Base-by-base conservation (phyloP, 2,329 filamentous ascomycete genomes). In the Chaetomiaceae sp. region DNA sequence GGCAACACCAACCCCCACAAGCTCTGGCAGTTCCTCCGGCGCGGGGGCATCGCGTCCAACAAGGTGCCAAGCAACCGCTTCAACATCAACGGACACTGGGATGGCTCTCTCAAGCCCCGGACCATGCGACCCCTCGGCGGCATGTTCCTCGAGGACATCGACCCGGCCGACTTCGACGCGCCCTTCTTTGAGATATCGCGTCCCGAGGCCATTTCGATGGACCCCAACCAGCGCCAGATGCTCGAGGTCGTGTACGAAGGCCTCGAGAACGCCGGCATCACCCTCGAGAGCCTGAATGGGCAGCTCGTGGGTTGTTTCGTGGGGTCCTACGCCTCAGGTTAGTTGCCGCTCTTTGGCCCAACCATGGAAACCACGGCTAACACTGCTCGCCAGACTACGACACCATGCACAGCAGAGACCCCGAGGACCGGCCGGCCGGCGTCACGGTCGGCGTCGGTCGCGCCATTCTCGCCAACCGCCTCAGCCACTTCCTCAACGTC, bases 191-290 rank as follows among this genome's bases (percentile, higher is more conserved):
- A 62, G 43, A 65, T 72, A 22, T 61, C 60, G 5, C 58, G 61
- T 1, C 53, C 55, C 9, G 69, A 72, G 45, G 68, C 68, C 17
- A 59, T 61, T 12, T 54, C 63, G 12, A 69, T 72, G 51, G 69
- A 71, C 31, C 67, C 67, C 0, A 65, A 69, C 33, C 65, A 69
- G 19, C 58, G 69, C 0, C 56, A 66, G 14, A 39, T 69, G n/a
- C 61, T 71, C 3, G 69, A 73, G 53, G 63, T 63, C 0, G 63
- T 65, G 8, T 73, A 70, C 47, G 68, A 72, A 48, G 63, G 62
- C 3, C 52, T 72, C 1, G 70, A 72, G 54, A 58, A 65, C 14
- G 62, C 64, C 0, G 71, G 70, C 3, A 38, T 64, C 11, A 43
- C 66, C 0, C 37, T 70, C 11, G 56, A 60, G 8, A 23, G 55